Base-by-base conservation (phyloP, 2,329 filamentous ascomycete species). In the Davidsoniella australis region DNA sequence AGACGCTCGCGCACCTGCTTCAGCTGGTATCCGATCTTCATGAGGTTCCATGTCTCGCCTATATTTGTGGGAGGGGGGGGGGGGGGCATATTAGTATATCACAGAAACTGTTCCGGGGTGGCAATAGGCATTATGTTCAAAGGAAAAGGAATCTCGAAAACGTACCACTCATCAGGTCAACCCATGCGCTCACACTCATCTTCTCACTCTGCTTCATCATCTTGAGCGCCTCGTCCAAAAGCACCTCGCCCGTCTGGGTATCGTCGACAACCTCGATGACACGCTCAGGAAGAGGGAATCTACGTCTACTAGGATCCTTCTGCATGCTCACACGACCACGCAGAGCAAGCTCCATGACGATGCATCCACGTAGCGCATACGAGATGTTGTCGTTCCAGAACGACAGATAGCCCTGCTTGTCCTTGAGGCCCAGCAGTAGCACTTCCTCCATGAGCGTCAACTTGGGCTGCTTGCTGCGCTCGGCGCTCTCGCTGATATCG, bases 361-460 rank as follows among this genome's bases (percentile, higher is more conserved):
- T 98, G 68, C 91, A 98, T 62, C 91, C 91, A 64, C 91, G 81
- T 55, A 98, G 75, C 56, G 91, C 91, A 65, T 98, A 98, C 53
- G 88, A 95, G 61, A 98, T 98, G 69, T 98, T 98, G 68, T 98
- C 91, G 68, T 98, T 98, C 91, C 91, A 98, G 68, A 98, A 98
- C 26, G 89, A 96, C 55, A 98, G 79, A 63, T 98, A 96, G 56
- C 91, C 91, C 87, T 94, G 62, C 71, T 96, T 98, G 68, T 98
- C 91, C 69, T 98, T 98, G 60, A 98, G 69, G 9, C 91, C 91
- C 66, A 98, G 76, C 59, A 98, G 72, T 61, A 98, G 72, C 49
- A 98, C 82, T 68, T 98, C 91, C 69, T 98, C 91, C 91, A 98
- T 98, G 63, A 98, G 71, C 38, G 91, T 98, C 63, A 98, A 71